A percentile compares a stretch with the other conserved stretches of the same genome.
Conservation (phyloP, 352 stramenopile species). For the Phytophthora citrophthora region DNA sequence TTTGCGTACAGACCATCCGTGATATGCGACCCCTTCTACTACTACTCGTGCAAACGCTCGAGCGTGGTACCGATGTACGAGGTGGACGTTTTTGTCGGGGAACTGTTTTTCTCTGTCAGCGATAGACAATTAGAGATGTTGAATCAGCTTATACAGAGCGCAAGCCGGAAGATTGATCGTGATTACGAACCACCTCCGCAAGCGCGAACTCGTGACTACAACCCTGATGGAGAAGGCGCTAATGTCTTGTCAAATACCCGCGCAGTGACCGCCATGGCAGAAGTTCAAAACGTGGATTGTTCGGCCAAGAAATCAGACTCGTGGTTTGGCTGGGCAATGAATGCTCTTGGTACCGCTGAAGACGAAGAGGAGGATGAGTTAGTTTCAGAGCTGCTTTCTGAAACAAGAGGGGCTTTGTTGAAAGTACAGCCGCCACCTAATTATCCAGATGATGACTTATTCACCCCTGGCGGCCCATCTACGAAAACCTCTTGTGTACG, state of each 20-base stretch:
- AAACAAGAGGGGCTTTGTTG: conserved; percentile 61
- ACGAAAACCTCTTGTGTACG: conserved; percentile 54
- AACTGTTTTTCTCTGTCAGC: conserved; percentile 82
- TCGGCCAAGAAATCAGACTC: conserved; percentile 35
- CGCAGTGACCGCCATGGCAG: background rate
- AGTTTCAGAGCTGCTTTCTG: conserved; percentile 69
- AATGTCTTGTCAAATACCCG: background rate
- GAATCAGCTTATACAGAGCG: conserved; percentile 61
- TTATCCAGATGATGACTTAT: conserved; percentile 20
- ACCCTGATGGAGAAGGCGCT: background rate
- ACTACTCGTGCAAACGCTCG: conserved; percentile 62
- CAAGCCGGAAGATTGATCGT: conserved; percentile 38
- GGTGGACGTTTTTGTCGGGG: conserved; percentile 71
- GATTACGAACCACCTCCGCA: conserved; percentile 2
- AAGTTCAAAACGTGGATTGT: conserved; percentile 5
- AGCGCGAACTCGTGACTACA: background rate
- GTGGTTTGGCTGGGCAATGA: conserved; percentile 81
- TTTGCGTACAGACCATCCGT: conserved; percentile 53
- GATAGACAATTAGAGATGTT: conserved; percentile 86
- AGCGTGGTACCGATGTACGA: conserved; percentile 59
- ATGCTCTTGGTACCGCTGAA: conserved; percentile 50
- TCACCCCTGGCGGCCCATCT: conserved; percentile 19
- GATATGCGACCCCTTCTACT: conserved; percentile 70
- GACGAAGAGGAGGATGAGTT: conserved; percentile 73
- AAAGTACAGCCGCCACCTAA: conserved; percentile 27